Base-by-base conservation (phyloP, 345 rosid genomes). In the Salix koriyanagi region DNA sequence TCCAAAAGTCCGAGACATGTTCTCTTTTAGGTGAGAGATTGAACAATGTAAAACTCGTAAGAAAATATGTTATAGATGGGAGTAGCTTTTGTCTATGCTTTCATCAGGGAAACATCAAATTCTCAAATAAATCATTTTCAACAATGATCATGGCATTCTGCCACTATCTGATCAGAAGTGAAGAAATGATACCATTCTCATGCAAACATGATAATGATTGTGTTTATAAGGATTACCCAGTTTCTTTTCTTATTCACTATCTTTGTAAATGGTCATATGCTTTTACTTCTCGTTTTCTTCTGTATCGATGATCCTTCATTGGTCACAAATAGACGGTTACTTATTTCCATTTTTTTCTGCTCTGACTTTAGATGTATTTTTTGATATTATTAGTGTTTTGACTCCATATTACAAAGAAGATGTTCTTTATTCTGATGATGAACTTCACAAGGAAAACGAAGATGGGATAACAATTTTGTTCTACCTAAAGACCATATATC, bases 331-430 rank as follows among this genome's bases (percentile, higher is more conserved):
- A 60, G 48, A 42, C 42, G 65, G 25, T 23, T 77, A 71, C 28
- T 67, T 18, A 23, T 44, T 54, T 77, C 71, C 44, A 42, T 30
- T 34, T 69, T 79, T 50, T 61, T 16, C 48, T 61, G 3, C 18
- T 56, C 42, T 73, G 58, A 77, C 75, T 19, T 28, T 48, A 48
- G 30, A 21, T 69, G 14, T 67, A 41, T 62, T 75, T 75, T 76
- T 25, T 85, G 52, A 79, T 76, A 61, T 80, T 52, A 14, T 76
- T 67, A 96, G 99, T 83, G 97, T 96, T 79, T 87, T 96, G 89
- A 94, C 98, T 75, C 97, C 98, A 36, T 96, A 92, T 30, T 90
- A 89, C 88, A 87, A 84, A 73, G 99, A 94, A 84, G 91, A 85
- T 74, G 97, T 96, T 75, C 91, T 96, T 21, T 94, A 93, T 81